Percentiles rank a stretch among this genome's conserved stretches.
These are phyloP conservation scores for Paraphoma chrysanthemicola DNA, from an alignment of 2,329 filamentous ascomycete genomes.

Conservation along the genomic window DNA sequence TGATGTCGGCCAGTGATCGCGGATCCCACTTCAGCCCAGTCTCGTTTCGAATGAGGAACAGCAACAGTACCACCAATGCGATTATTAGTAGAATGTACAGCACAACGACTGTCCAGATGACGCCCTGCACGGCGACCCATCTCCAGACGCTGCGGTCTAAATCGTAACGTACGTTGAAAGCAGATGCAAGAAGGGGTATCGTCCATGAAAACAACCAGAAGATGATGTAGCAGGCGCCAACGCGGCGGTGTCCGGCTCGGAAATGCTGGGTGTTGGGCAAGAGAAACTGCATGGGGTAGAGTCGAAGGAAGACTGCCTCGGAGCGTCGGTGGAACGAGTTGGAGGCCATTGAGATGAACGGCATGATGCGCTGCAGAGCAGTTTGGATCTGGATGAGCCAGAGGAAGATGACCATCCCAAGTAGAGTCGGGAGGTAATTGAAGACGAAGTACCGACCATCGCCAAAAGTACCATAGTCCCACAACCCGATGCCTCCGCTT, in stretches of 20 bases:
- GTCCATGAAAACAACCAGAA: constrained; percentile 83
- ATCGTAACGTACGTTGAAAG: constrained; percentile 73
- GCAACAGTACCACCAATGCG: constrained; percentile 64
- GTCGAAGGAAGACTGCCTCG: constrained; percentile 68
- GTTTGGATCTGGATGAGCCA: constrained; percentile 79
- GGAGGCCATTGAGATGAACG: constrained; percentile 79
- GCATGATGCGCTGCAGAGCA: constrained; percentile 77
- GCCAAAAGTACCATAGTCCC: constrained; percentile 72
- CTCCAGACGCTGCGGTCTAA: constrained; percentile 68
- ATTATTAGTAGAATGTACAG: constrained; percentile 73
- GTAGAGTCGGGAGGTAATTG: constrained; percentile 79
- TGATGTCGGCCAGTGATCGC: constrained; percentile 79
- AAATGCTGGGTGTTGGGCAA: constrained; percentile 74
- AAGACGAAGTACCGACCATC: constrained; percentile 84
- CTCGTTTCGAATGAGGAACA: constrained; percentile 69
- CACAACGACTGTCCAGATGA: constrained; percentile 78
- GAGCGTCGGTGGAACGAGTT: constrained; percentile 65
- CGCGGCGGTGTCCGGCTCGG: constrained; percentile 69
- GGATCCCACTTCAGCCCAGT: constrained; percentile 89
- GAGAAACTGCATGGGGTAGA: constrained; percentile 69
- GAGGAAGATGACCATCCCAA: constrained; percentile 74
- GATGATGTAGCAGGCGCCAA: constrained; percentile 70
- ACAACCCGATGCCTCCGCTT: constrained; percentile 66
- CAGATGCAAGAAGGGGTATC: constrained; percentile 79
- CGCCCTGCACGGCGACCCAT: constrained; percentile 79